Base-by-base conservation (phyloP, 2,329 filamentous ascomycete genomes). In the Penicillium janthinellum region DNA sequence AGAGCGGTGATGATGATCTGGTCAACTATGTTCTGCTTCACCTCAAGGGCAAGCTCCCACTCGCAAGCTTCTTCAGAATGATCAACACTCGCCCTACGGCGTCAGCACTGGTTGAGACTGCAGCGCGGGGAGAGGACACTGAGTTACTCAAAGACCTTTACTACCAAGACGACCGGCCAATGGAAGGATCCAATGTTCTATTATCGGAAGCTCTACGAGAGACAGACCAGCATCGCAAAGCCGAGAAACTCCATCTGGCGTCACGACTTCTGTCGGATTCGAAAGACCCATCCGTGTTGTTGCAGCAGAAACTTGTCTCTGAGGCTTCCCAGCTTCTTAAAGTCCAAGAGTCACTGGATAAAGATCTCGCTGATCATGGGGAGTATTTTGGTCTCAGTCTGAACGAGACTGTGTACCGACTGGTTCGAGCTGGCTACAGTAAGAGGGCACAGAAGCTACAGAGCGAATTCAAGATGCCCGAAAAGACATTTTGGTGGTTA, bases 1-100 rank as follows among this genome's bases (percentile, higher is more conserved):
- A 97, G 74, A 96, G 91, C 61, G 94, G 94, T 17, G 95, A 99
- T 71, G 94, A 93, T 0, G 95, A 99, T 67, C 84, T 99, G 2
- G 86, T 96, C n/a, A 89, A 91, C 68, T 93, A 89, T 71, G 95
- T 99, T 5, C 83, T 99, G 6, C 80, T 96, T 7, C 89, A 94
- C 62, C 81, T 99, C 39, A 95, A 92, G 79, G 92, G 91, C 76
- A 96, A 96, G 73, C 83, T 97, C 7, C 91, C 95, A 0, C 82
- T 97, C 1, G 92, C 94, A 1, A 89, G 86, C 37, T 99, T 99
- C 81, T 98, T 99, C 82, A 88, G 92, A 52, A 89, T 89, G 49
- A 92, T 98, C 78, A 97, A 93, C 75, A 86, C 84, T 55, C 87
- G 93, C 0, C 92, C 94, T 0, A 84, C 91, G 28, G 95, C 95